A percentile compares a stretch with the other conserved stretches of the same genome.
phyloP scores from a whole-genome alignment of 2,329 filamentous ascomycete species.

The Microsporum audouinii region DNA sequence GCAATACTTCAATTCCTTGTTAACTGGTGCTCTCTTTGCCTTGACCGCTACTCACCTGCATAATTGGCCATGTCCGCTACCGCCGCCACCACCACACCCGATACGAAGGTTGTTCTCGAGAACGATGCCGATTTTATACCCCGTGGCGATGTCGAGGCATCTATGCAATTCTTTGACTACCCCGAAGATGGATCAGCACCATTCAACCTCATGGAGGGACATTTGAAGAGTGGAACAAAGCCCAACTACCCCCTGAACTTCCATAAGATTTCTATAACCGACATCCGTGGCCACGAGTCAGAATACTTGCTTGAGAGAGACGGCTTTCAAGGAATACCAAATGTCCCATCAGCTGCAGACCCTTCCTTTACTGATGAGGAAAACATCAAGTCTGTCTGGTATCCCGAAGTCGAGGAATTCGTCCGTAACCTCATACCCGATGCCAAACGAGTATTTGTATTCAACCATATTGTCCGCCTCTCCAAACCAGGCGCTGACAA shows the following conservation, averaged over 20 bases:
- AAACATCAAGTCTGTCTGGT: conserved; percentile 61
- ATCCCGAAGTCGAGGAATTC: conserved; percentile 68
- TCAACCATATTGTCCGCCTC: conserved; percentile 82
- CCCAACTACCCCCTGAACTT: conserved; percentile 50
- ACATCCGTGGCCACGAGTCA: conserved; percentile 60
- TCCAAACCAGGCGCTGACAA: conserved; percentile 48
- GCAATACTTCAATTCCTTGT: background rate
- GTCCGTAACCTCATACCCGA: conserved; percentile 58
- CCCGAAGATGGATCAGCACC: conserved; percentile 50
- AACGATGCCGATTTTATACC: conserved; percentile 34
- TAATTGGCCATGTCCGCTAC: conserved; percentile 11
- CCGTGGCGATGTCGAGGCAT: conserved; percentile 50
- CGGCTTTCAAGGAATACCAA: conserved; percentile 57
- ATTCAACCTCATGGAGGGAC: conserved; percentile 56
- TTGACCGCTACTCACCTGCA: background rate
- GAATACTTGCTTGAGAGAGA: conserved; percentile 58
- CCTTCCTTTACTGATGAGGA: conserved; percentile 56
- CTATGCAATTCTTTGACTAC: conserved; percentile 54
- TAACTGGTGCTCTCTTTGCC: background rate
- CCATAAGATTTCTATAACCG: conserved; percentile 50
- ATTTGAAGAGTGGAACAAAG: conserved; percentile 49
- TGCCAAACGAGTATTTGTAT: conserved; percentile 56
- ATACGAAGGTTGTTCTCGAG: conserved; percentile 16
- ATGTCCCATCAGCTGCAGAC: conserved; percentile 44
- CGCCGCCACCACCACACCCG: conserved; percentile 17